Base-by-base conservation (phyloP, 805 yeast species). In the Wickerhamomyces queroliae region DNA sequence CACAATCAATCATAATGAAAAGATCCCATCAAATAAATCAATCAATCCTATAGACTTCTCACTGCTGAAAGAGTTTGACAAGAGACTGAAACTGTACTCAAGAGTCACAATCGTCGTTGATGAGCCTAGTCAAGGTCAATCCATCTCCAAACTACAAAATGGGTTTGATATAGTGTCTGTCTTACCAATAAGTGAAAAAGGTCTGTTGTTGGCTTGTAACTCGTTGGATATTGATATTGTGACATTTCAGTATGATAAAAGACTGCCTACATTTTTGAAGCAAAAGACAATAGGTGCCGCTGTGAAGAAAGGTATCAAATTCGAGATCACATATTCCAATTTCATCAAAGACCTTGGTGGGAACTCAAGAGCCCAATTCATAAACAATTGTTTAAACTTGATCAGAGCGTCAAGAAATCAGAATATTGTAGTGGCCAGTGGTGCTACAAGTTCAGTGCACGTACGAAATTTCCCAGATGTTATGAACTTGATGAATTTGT, bases 241-340 rank as follows among this genome's bases (percentile, higher is more conserved):
- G 16, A 78, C 96, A 1, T 71, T 93, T 39, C 79, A 83, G 38
- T 73, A 83, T 56, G 62, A 74, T 20, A 66, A 69, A 32, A 73
- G 86, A 41, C 61, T 88, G 35, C 91, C 95, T 0, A 80, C 77
- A 46, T 86, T 79, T 56, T 64, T 93, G 47, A 83, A 83, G 50
- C 96, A 89, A 63, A 88, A 89, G 51, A 78, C 87, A 1, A 70
- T 88, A 8, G 84, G 96, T 32, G 78, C 88, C 31, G 96, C 95
- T 2, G 69, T 86, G 4, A 82, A 81, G 16, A 74, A 88, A 37
- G 98, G 98, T 2, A 74, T 88, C 20, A 78, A 78, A 48, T 74
- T 93, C 46, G 99, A 93, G 56, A 71, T 93, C 8, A 71, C 77
- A 34, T 91, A 91, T 61, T 58, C 74, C 7, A 66, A 76, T 24